Evolutionary conservation across 2,329 filamentous ascomycete species (phyloP), one percentile per base, ranked within the genome.

Genomic region (Shiraia sp.): DNA sequence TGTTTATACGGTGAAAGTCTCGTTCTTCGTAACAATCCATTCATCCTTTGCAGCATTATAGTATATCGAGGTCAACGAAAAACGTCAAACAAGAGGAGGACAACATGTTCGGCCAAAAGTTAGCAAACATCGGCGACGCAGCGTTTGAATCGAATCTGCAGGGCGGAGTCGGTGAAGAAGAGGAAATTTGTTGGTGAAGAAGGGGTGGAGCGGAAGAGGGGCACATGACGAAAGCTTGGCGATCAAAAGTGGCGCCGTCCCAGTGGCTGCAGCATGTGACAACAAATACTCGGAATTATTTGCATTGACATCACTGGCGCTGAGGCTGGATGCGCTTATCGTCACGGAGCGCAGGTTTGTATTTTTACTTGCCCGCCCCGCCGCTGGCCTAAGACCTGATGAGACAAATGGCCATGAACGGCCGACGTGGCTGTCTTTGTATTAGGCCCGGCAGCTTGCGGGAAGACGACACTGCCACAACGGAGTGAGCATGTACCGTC

Each of bases 391-490:
- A 26, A 23, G 28, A 30, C 6, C 33, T 47, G 46, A 42, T 47
- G 36, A 29, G 31, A 41, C 32, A 15, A 31, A 35, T 34, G 22
- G 40, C 28, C 24, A 38, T 42, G 29, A 32, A 41, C 19, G 33
- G 38, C 15, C 39, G 41, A 34, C 33, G 31, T 44, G 39, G 47
- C 27, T 38, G 39, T 40, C 36, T 41, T 34, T 41, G 48, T 41
- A 29, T 29, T 44, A 55, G 4, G 19, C 19, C 19, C 19, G 57
- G 57, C 53, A 53, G 47, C 34, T 36, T 42, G 53, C 57, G 57
- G 57, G 52, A 45, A 47, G 43, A 49, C 48, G 40, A 51, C 57
- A 58, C 57, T 58, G 57, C 57, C 57, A 58, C 57, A 60, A 42
- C 49, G 49, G 45, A 41, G 38, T 43, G 48, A 28, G 32, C 49